These are phyloP conservation scores for Ophidiomyces ophidiicola DNA, from an alignment of 2,329 filamentous ascomycete genomes.

Conservation along the genomic window DNA sequence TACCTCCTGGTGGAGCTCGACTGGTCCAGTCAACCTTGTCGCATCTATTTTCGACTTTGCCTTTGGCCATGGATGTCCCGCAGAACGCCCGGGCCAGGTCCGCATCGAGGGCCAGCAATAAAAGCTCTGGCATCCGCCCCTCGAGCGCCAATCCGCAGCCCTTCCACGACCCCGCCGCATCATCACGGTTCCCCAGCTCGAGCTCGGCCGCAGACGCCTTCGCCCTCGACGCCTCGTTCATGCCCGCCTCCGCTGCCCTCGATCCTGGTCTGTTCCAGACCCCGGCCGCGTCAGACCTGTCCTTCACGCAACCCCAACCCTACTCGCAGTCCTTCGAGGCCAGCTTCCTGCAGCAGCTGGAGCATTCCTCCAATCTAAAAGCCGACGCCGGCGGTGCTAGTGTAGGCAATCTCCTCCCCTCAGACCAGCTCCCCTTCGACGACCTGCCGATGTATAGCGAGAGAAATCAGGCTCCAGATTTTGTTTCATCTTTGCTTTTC, in stretches of 20 bases:
- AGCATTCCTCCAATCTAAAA: slow-evolving; percentile 23
- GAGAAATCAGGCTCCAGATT: slow-evolving; percentile 25
- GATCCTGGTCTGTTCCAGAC: slow-evolving; percentile 18
- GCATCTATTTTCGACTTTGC: slow-evolving; percentile 9
- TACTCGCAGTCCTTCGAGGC: slow-evolving; percentile 30
- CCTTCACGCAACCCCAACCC: slow-evolving; percentile 25
- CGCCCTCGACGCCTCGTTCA: slow-evolving; percentile 26
- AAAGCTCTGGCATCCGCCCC: slow-evolving; percentile 24
- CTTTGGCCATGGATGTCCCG: slow-evolving; percentile 13
- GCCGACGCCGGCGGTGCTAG: slow-evolving; percentile 27
- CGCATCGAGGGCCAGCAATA: slow-evolving; percentile 24
- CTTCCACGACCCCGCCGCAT: slow-evolving; percentile 29
- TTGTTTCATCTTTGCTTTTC: slow-evolving; percentile 29
- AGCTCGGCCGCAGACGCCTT: slow-evolving; percentile 26
- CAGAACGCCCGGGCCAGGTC: slow-evolving; percentile 28
- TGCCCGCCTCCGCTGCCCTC: slow-evolving; percentile 22
- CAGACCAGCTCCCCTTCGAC: slow-evolving; percentile 28
- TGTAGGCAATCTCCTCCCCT: slow-evolving; percentile 25
- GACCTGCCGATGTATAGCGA: slow-evolving; percentile 29
- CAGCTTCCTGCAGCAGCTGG: slow-evolving; percentile 26
- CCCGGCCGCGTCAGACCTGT: slow-evolving; percentile 24
- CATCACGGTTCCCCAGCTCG: slow-evolving; percentile 17
- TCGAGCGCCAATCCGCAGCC: slow-evolving; percentile 22
- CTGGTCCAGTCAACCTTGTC: slow-evolving; percentile 1
- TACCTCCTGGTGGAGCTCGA: too few relatives aligned